Percentiles rank a stretch among this genome's conserved stretches.
Conservation (phyloP, 192 early-diverging fungal species). For the Coemansia sp. region DNA sequence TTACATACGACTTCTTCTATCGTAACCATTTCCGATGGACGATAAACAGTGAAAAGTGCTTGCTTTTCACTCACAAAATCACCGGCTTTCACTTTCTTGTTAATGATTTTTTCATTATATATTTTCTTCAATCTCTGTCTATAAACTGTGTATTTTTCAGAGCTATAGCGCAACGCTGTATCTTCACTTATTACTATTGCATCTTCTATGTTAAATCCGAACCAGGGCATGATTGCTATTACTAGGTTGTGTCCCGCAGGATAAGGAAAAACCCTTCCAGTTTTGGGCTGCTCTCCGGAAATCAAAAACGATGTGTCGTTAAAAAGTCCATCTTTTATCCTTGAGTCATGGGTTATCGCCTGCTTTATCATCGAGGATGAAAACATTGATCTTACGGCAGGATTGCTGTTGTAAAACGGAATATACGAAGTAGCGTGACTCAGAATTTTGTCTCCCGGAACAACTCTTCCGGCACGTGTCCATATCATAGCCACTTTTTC, state of each 20-base stretch:
- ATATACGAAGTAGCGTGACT: conserved; percentile 16
- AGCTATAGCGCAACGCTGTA: conserved; percentile 3
- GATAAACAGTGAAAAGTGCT: too few relatives aligned
- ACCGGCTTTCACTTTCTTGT: too few relatives aligned
- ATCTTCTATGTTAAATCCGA: conserved; percentile 25
- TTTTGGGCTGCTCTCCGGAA: conserved; percentile 16
- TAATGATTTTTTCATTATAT: conserved; percentile 5
- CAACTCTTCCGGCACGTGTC: not conserved
- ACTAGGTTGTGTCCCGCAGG: conserved; percentile 18
- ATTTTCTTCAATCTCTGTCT: conserved; percentile 11
- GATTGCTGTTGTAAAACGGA: conserved; percentile 16
- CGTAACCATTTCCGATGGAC: too few relatives aligned
- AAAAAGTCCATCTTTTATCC: conserved; percentile 16
- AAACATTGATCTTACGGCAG: conserved; percentile 24
- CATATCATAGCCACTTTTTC: too few relatives aligned
- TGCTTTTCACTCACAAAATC: too few relatives aligned
- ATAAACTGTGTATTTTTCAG: conserved; percentile 19
- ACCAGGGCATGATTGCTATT: conserved; percentile 21
- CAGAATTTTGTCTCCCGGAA: conserved; percentile 1
- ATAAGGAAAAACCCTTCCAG: conserved; percentile 14
- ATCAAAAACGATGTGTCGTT: conserved; percentile 19
- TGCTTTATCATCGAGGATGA: conserved; percentile 23
- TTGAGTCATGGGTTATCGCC: conserved; percentile 18
- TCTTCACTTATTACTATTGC: conserved; percentile 17
- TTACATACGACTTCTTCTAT: not conserved